These are phyloP conservation scores for Cinchona pubescens DNA, from an alignment of 257 asterid genomes.

Conservation along the genomic window DNA sequence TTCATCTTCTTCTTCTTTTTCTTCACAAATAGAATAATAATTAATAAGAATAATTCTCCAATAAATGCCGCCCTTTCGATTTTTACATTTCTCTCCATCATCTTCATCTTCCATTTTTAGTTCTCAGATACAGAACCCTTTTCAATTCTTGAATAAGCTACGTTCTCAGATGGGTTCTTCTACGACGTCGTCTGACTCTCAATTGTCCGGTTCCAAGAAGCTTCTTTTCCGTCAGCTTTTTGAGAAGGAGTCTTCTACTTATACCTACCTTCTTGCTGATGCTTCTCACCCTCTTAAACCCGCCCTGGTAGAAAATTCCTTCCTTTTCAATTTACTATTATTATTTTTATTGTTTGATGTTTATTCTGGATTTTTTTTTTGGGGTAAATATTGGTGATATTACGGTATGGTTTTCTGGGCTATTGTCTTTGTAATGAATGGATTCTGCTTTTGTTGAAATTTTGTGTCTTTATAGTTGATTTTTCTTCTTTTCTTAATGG, in stretches of 20 bases:
- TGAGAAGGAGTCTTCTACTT: conserved; percentile 93
- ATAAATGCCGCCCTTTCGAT: conserved; percentile 24
- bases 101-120: neutral
- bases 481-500: neutral
- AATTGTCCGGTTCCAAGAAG: conserved; percentile 17
- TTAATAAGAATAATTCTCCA: neutral
- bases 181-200: conserved; percentile 52
- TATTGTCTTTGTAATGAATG: neutral
- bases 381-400: neutral
- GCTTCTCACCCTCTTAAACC: conserved; percentile 86
- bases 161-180: conserved; percentile 56
- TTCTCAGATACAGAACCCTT: neutral
- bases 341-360: neutral
- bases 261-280: conserved; percentile 93
- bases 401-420: neutral
- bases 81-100: conserved; percentile 5
- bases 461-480: neutral
- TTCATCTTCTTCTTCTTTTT: no score
- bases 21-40: no score
- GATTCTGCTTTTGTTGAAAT: neutral
- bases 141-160: conserved; percentile 9
- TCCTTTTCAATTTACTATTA: conserved; percentile 31
- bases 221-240: conserved; percentile 84
- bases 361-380: neutral
- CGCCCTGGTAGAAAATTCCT: conserved; percentile 60